These are phyloP conservation scores for Skeletonema menzelii DNA, from an alignment of 108 stramenopile species.

Conservation along the genomic window DNA sequence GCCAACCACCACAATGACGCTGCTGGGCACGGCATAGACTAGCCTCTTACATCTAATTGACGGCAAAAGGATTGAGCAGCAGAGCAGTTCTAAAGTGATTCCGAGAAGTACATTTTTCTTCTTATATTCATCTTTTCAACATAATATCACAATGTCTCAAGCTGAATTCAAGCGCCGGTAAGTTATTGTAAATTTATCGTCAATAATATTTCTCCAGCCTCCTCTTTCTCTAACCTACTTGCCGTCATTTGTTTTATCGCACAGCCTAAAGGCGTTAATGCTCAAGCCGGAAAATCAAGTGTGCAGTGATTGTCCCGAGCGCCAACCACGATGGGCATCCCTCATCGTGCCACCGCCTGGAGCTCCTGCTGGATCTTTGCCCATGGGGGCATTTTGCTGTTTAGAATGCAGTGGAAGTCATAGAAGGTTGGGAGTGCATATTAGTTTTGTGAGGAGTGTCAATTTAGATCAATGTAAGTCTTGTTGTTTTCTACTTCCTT, in stretches of 20 bases:
- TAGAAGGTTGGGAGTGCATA: slow-evolving; percentile 96
- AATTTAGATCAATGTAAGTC: slow-evolving; percentile 90
- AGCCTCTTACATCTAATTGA: too few species aligned
- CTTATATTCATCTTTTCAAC: background rate
- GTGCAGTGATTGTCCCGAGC: slow-evolving; percentile 93
- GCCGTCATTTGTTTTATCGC: background rate
- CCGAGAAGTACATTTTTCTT: background rate
- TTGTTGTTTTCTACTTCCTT: background rate
- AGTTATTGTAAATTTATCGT: background rate
- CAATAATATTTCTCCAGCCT: background rate
- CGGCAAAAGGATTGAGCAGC: too few species aligned
- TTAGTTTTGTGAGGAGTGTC: slow-evolving; percentile 95
- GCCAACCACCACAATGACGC: too few species aligned
- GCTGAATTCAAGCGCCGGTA: slow-evolving; percentile 44
- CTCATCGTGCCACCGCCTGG: slow-evolving; percentile 87
- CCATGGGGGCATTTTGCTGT: slow-evolving; percentile 96
- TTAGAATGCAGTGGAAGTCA: slow-evolving; percentile 98
- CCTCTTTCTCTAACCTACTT: background rate
- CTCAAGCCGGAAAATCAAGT: slow-evolving; percentile 84
- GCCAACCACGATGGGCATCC: slow-evolving; percentile 97
- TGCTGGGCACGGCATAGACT: too few species aligned
- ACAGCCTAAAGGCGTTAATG: slow-evolving; percentile 83
- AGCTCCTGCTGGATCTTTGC: slow-evolving; percentile 66
- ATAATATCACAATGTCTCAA: slow-evolving; percentile 43
- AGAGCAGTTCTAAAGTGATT: background rate